Evolutionary conservation across 768 basidiomycete species (phyloP).

Genomic region (Punctularia strigosozonata): DNA sequence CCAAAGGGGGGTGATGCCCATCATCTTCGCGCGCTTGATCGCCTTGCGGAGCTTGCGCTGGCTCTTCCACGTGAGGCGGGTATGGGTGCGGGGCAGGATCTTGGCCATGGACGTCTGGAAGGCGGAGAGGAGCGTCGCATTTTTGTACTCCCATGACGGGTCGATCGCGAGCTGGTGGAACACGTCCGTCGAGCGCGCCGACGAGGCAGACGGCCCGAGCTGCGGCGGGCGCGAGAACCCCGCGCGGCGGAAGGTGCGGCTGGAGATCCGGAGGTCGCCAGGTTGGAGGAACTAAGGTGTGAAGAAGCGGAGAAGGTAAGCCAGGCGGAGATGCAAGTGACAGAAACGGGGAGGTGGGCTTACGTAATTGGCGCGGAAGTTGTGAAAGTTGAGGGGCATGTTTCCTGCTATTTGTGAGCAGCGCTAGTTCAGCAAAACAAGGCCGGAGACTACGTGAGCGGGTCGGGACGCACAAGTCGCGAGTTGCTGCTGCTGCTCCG

Average conservation of each 20-base stretch:
- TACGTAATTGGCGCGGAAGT: too few relatives aligned
- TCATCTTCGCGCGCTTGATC: conserved; percentile 79
- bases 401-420: too few relatives aligned
- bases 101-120: conserved; percentile 72
- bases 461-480: too few relatives aligned
- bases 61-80: conserved; percentile 62
- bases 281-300: conserved; percentile 44
- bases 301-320: too few relatives aligned
- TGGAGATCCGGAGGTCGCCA: conserved; percentile 29
- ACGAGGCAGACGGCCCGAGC: conserved; percentile 43
- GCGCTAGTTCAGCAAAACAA: too few relatives aligned
- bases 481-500: too few relatives aligned
- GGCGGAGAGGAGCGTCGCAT: conserved; percentile 41
- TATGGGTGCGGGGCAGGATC: conserved; percentile 58
- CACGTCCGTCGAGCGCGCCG: conserved; percentile 48
- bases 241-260: too few relatives aligned
- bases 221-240: too few relatives aligned
- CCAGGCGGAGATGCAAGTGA: too few relatives aligned
- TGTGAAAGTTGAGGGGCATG: too few relatives aligned
- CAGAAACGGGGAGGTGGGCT: too few relatives aligned
- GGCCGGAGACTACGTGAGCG: too few relatives aligned
- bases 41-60: conserved; percentile 78
- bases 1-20: conserved; percentile 68
- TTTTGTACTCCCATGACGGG: conserved; percentile 57
- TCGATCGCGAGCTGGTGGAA: conserved; percentile 65